phyloP scores from a whole-genome alignment of 1,139 yeast genomes.

The Yamadazyma sp. region DNA sequence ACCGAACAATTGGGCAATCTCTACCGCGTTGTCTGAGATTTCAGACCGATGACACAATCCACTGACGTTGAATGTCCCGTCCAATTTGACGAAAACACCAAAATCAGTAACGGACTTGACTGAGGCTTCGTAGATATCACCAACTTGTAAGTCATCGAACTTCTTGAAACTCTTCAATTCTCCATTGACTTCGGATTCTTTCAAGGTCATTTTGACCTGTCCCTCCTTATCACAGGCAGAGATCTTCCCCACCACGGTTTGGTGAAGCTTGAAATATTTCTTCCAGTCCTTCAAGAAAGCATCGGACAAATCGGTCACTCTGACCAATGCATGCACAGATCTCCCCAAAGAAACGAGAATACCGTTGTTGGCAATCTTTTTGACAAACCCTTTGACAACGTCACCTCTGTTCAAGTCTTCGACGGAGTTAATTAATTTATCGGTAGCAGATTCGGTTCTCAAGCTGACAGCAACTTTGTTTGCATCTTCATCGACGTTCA shows the following conservation, averaged over 20 bases:
- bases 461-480: slow-evolving; percentile 66
- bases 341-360: slow-evolving; percentile 77
- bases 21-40: slow-evolving; percentile 66
- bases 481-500: slow-evolving; percentile 54
- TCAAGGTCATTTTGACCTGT: slow-evolving; percentile 73
- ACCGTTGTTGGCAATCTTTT: slow-evolving; percentile 75
- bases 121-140: slow-evolving; percentile 76
- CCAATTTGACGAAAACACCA: slow-evolving; percentile 86
- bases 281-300: slow-evolving; percentile 86
- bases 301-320: slow-evolving; percentile 81
- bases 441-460: slow-evolving; percentile 53
- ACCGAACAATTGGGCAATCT: slow-evolving; percentile 63
- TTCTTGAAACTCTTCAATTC: slow-evolving; percentile 55
- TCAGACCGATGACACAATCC: slow-evolving; percentile 90
- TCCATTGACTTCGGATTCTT: slow-evolving; percentile 78
- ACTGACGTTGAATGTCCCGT: slow-evolving; percentile 69
- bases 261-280: slow-evolving; percentile 66
- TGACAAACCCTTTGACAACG: slow-evolving; percentile 76
- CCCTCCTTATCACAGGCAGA: slow-evolving; percentile 62
- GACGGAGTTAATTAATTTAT: slow-evolving; percentile 48
- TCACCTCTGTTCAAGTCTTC: slow-evolving; percentile 69
- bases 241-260: slow-evolving; percentile 75
- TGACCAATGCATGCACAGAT: slow-evolving; percentile 73
- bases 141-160: slow-evolving; percentile 66
- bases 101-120: slow-evolving; percentile 78